Conservation (phyloP, 495 filamentous ascomycete species). For the Neurospora pannonica region DNA sequence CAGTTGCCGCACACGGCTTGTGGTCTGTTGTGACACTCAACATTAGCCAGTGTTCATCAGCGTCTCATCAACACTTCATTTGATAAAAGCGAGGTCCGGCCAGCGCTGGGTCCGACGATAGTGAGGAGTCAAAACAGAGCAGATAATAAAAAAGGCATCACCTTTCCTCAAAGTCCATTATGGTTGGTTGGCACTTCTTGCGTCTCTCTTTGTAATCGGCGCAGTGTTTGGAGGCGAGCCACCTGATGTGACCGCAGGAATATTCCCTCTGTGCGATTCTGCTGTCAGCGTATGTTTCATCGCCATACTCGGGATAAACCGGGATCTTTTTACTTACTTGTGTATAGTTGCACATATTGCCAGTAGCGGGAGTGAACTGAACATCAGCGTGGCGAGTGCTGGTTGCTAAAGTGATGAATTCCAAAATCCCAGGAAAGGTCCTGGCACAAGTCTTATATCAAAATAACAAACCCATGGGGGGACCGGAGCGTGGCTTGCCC, state of each 20-base stretch:
- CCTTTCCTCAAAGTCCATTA: conserved; percentile 11
- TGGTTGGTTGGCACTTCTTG: not conserved
- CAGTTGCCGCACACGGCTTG: not conserved
- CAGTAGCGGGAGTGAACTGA: not conserved
- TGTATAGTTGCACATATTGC: not conserved
- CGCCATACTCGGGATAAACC: not conserved
- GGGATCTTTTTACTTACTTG: not conserved
- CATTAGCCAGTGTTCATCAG: not conserved
- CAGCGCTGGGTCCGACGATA: no score
- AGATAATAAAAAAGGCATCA: not conserved
- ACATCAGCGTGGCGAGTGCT: not conserved
- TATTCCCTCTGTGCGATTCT: conserved; percentile 1
- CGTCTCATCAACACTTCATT: not conserved
- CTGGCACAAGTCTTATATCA: not conserved
- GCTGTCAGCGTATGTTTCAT: not conserved
- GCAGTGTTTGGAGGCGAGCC: conserved; percentile 11
- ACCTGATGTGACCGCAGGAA: conserved; percentile 7
- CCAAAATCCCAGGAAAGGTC: not conserved
- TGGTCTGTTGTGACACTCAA: not conserved
- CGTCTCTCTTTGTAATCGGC: not conserved
- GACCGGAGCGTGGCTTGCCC: not conserved
- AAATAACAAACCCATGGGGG: not conserved
- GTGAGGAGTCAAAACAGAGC: not conserved
- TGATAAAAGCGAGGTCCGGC: not conserved
- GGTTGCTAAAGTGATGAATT: not conserved